phyloP scores from a whole-genome alignment of 2,329 filamentous ascomycete genomes.

The Plectosphaerella plurivora region DNA sequence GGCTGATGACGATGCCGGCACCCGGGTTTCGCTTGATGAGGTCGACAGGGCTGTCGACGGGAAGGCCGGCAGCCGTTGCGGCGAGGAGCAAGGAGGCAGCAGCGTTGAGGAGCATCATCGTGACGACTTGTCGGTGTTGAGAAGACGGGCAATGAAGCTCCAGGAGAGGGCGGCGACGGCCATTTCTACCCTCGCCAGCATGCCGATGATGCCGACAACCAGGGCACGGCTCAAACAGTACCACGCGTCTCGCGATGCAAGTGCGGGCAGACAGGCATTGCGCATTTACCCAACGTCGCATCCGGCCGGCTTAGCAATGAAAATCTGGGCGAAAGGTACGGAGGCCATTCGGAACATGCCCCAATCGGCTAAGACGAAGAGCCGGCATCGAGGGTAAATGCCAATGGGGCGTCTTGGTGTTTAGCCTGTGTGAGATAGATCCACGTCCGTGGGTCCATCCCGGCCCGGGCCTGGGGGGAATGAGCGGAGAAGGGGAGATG shows the following conservation, averaged over 20 bases:
- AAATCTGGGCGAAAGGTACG: not conserved
- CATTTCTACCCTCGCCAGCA: not conserved
- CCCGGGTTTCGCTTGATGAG: slow-evolving; percentile 34
- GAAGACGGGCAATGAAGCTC: not conserved
- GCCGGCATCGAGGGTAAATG: not conserved
- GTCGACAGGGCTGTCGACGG: slow-evolving; percentile 29
- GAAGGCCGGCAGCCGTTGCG: slow-evolving; percentile 21
- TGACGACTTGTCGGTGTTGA: not conserved
- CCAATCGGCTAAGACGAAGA: not conserved
- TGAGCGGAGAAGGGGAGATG: not conserved
- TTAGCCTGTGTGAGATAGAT: not conserved
- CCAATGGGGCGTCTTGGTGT: not conserved
- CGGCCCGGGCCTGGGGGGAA: not conserved
- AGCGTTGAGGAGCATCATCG: slow-evolving; percentile 20
- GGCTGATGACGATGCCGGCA: slow-evolving; percentile 38
- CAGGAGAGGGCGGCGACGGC: not conserved
- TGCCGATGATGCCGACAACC: not conserved
- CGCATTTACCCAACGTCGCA: not conserved
- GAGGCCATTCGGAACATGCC: not conserved
- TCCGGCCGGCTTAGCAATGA: not conserved
- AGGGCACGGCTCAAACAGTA: not conserved
- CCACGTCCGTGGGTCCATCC: not conserved
- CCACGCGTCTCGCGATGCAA: not conserved
- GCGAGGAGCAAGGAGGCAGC: slow-evolving; percentile 19
- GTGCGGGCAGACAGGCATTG: not conserved